Conservation (phyloP, 139 green algal genomes). For the Micractinium sp. region DNA sequence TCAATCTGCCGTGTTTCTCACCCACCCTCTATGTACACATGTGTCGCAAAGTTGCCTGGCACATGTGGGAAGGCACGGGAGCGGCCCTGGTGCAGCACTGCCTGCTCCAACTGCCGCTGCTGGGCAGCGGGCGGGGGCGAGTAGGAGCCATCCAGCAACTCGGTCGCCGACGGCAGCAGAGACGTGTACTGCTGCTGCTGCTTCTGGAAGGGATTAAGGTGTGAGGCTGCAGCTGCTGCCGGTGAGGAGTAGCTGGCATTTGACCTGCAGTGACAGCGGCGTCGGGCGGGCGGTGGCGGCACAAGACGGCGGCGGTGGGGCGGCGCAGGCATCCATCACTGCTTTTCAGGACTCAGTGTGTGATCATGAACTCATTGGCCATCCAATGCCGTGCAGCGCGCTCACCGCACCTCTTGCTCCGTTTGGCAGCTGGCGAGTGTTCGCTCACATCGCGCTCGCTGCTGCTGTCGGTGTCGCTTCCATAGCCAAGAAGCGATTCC, state of each 20-base stretch:
- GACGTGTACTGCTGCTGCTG: background rate
- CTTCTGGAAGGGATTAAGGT: too few species aligned
- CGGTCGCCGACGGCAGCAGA: background rate
- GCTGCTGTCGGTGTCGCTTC: background rate
- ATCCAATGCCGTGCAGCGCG: background rate
- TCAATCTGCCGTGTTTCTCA: too few species aligned
- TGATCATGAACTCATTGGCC: background rate
- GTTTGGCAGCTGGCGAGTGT: background rate
- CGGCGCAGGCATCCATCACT: background rate
- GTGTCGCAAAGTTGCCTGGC: slow-evolving; percentile 50
- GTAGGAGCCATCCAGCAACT: slow-evolving; percentile 24
- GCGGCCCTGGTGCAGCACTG: slow-evolving; percentile 38
- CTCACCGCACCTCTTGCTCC: background rate
- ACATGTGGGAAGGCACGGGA: slow-evolving; percentile 55
- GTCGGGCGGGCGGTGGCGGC: background rate
- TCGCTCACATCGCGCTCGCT: background rate
- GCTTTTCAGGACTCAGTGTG: background rate
- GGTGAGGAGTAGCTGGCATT: background rate
- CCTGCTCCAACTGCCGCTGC: slow-evolving; percentile 18
- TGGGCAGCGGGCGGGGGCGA: slow-evolving; percentile 2
- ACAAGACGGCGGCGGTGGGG: background rate
- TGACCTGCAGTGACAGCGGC: background rate
- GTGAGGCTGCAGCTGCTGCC: background rate
- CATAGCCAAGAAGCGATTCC: background rate
- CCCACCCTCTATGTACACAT: slow-evolving; percentile 54